phyloP scores from a whole-genome alignment of 257 asterid genomes.

The Thymus quinquecostatus region DNA sequence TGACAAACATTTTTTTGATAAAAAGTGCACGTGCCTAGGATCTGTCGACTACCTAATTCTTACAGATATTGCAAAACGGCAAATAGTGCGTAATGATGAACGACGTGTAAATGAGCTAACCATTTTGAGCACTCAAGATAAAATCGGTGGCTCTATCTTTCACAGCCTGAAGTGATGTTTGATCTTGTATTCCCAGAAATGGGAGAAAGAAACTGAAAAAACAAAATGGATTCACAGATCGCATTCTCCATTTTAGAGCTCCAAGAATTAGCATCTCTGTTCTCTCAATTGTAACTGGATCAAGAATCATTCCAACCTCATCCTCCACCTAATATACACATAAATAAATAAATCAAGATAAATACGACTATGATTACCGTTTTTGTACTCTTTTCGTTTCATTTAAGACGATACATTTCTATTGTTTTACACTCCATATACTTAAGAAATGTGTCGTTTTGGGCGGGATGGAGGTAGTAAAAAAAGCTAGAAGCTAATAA shows the following conservation, averaged over 20 bases:
- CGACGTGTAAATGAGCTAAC: conserved; percentile 26
- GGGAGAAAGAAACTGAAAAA: conserved; percentile 51
- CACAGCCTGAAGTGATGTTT: conserved; percentile 42
- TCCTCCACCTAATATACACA: conserved; percentile 25
- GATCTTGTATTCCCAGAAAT: conserved; percentile 42
- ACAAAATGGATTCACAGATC: conserved; percentile 64
- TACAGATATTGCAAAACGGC: too few species aligned
- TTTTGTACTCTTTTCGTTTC: too few species aligned
- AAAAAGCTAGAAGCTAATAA: not conserved
- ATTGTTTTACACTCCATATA: too few species aligned
- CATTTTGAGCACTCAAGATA: conserved; percentile 56
- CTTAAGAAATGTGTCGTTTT: too few species aligned
- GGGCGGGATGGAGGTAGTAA: too few species aligned
- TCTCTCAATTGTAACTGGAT: conserved; percentile 42
- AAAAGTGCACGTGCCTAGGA: too few species aligned
- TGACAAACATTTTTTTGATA: too few species aligned
- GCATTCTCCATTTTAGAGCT: conserved; percentile 75
- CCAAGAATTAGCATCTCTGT: conserved; percentile 70
- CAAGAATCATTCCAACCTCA: conserved; percentile 42
- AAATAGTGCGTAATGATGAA: not conserved
- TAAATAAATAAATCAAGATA: not conserved
- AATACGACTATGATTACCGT: too few species aligned
- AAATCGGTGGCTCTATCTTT: conserved; percentile 56
- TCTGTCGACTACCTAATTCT: too few species aligned
- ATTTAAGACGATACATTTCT: too few species aligned